Evolutionary conservation across 306 rosid species (phyloP), one percentile per base, ranked within the genome.

Genomic region (Begonia fuchsioides): DNA sequence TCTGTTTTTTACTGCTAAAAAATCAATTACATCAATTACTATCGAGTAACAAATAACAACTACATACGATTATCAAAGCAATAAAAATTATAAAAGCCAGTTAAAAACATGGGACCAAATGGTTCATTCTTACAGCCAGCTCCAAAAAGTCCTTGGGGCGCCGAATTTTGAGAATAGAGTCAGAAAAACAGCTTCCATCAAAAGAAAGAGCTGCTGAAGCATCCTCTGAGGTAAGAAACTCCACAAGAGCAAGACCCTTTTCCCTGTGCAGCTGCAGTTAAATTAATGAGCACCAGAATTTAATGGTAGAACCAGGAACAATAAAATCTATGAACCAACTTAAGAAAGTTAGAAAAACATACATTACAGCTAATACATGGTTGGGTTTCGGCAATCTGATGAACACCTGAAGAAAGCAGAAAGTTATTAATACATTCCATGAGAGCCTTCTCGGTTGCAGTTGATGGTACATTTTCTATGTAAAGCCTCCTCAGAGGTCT

Each of bases 401-500:
- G 75, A 56, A 68, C 75, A 32, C 86, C 69, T 0, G 79, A 59
- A 61, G 87, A 71, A 53, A 63, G 70, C 60, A 92, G 72, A 54
- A 81, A 76, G 47, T 65, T 70, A 66, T 85, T 85, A 59, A 90
- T 71, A 67, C 72, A 73, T 38, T 85, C 94, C 71, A 77, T 68
- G 49, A 90, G 58, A 70, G 64, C 75, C 60, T 75, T 85, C 75
- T 85, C 98, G 13, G 94, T 68, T 46, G 69, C 73, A 56, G 93
- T 76, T 67, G 78, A 64, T 44, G 98, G 93, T 63, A 90, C 47
- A 62, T 85, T 79, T 53, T 90, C 98, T 17, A 90, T 71, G 77
- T 77, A 77, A 77, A 90, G 87, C 81, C 94, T 82, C 72, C 96
- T 79, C 94, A 71, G 61, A 54, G 85, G 98, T 50, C 95, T 76